These are phyloP conservation scores for Narthecium ossifragum DNA, from an alignment of 106 monocot species.

Conservation along the genomic window DNA sequence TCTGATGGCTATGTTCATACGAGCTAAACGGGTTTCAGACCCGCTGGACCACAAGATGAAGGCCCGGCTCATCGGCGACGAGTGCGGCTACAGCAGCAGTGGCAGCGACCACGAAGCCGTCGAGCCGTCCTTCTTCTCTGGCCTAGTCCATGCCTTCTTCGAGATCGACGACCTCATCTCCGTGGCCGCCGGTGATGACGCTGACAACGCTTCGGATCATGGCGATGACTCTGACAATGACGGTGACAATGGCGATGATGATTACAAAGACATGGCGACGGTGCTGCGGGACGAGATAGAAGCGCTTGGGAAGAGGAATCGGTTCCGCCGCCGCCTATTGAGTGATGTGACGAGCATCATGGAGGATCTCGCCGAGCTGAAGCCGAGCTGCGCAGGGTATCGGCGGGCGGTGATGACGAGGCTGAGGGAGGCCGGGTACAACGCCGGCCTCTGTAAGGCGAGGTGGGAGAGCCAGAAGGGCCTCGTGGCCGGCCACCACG, in stretches of 20 bases:
- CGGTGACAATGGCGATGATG: background rate
- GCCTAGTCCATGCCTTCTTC: slow-evolving; percentile 27
- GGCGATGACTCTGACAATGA: background rate
- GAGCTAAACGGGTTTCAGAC: slow-evolving; percentile 32
- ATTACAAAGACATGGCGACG: slow-evolving; percentile 1
- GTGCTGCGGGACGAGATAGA: slow-evolving; percentile 20
- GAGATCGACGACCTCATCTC: background rate
- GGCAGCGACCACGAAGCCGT: slow-evolving; percentile 34
- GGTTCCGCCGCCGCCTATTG: background rate
- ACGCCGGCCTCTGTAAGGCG: slow-evolving; percentile 59
- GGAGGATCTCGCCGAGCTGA: slow-evolving; percentile 6
- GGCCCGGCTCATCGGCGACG: slow-evolving; percentile 20
- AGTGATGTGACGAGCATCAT: slow-evolving; percentile 9
- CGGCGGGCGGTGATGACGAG: slow-evolving; percentile 30
- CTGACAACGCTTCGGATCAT: background rate
- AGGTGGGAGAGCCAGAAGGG: slow-evolving; percentile 26
- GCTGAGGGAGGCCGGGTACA: slow-evolving; percentile 33
- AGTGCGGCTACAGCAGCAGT: slow-evolving; percentile 13
- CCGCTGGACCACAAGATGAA: slow-evolving; percentile 24
- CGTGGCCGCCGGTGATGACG: background rate
- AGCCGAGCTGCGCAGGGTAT: background rate
- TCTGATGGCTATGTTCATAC: slow-evolving; percentile 20
- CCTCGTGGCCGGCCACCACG: slow-evolving; percentile 38
- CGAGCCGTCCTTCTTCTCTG: slow-evolving; percentile 17
- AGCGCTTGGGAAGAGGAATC: background rate